These are phyloP conservation scores for Cladophialophora immunda DNA, from an alignment of 2,329 filamentous ascomycete species.

Conservation along the genomic window DNA sequence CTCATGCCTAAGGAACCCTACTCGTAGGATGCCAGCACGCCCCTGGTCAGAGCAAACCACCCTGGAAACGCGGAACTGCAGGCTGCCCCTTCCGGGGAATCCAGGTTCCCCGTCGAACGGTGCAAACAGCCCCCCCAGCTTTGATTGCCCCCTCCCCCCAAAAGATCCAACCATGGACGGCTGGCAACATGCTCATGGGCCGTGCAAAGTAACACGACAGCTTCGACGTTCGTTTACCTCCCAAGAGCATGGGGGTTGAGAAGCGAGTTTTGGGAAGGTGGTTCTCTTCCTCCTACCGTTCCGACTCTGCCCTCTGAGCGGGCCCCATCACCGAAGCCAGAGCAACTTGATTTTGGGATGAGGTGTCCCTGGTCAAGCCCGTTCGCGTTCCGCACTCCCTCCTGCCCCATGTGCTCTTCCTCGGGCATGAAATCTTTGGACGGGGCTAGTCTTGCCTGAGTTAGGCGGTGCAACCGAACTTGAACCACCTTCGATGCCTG, in stretches of 20 bases:
- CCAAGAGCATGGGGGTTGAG: not conserved
- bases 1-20: constrained; percentile 14
- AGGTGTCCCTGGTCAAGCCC: not conserved
- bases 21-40: constrained; percentile 2
- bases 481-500: constrained; percentile 14
- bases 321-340: not conserved
- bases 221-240: not conserved
- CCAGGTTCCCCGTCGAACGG: constrained; percentile 33
- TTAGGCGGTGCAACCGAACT: constrained; percentile 15
- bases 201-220: not conserved
- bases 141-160: constrained; percentile 15
- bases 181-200: constrained; percentile 1
- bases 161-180: constrained; percentile 12
- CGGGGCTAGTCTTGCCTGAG: constrained; percentile 21
- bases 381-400: constrained; percentile 1
- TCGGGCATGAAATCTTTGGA: constrained; percentile 1
- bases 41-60: constrained; percentile 11
- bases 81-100: constrained; percentile 25
- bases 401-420: not conserved
- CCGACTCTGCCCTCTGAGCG: not conserved
- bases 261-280: not conserved
- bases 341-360: not conserved
- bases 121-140: constrained; percentile 20
- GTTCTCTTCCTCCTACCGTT: not conserved
- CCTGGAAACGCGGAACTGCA: constrained; percentile 23